A percentile compares a stretch with the other conserved stretches of the same genome.
phyloP scores from a whole-genome alignment of 495 filamentous ascomycete species.

The Penicillium odoratum region DNA sequence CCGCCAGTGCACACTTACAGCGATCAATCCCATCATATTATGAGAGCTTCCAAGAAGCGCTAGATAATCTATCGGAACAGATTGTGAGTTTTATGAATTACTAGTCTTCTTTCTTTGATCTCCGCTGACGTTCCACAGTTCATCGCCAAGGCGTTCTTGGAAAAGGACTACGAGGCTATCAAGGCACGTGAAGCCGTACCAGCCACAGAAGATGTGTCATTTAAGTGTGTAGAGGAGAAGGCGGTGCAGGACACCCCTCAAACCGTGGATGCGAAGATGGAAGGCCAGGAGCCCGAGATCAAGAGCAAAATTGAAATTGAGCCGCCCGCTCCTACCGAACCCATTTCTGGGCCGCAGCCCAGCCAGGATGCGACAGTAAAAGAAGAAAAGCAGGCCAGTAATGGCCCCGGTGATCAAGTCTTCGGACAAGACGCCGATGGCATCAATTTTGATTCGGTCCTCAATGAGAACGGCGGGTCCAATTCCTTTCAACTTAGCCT shows the following conservation, averaged over 20 bases:
- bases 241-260: conserved; percentile 16
- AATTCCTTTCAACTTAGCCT: conserved; percentile 50
- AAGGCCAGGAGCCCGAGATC: conserved; percentile 12
- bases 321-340: conserved; percentile 16
- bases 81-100: conserved; percentile 43
- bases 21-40: conserved; percentile 46
- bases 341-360: conserved; percentile 12
- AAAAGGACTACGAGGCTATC: conserved; percentile 46
- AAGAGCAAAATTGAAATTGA: conserved; percentile 19
- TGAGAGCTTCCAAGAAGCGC: conserved; percentile 47
- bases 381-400: conserved; percentile 26
- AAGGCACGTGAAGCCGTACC: conserved; percentile 36
- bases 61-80: conserved; percentile 52
- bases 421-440: conserved; percentile 28
- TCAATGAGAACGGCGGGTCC: conserved; percentile 32
- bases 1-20: conserved; percentile 39
- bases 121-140: conserved; percentile 29
- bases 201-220: conserved; percentile 29
- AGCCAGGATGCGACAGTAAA: conserved; percentile 25
- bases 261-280: conserved; percentile 17
- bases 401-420: conserved; percentile 19
- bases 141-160: conserved; percentile 47
- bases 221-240: conserved; percentile 27
- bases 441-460: conserved; percentile 41
- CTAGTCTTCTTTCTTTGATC: conserved; percentile 5